Evolutionary conservation across 2,329 filamentous ascomycete genomes (phyloP), one percentile per base, ranked within the genome.

Genomic region (Biscogniauxia sp.): DNA sequence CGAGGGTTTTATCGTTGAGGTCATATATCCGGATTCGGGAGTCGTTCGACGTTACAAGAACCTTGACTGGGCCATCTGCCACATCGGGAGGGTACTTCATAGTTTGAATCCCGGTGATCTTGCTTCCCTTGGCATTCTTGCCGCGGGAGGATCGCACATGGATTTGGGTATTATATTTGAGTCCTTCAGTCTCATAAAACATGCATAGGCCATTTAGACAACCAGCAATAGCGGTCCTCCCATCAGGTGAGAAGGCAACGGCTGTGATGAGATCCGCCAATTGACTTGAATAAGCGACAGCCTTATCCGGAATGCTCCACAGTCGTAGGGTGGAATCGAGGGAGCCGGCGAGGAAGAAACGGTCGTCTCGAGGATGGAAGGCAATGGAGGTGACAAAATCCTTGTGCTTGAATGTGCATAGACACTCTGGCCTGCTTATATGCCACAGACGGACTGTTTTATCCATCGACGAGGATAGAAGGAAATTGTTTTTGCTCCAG

Each of bases 401-500:
- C 69, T 88, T 92, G 75, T 98, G 95, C 69, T 93, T 92, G 78
- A 98, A 99, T 1, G 90, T 93, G 75, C 93, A 97, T 0, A 99
- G 81, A 70, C 93, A 97, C 70, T 98, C 93, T 3, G 83, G 76
- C 56, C 94, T 84, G 72, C 86, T 94, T 64, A 95, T 83, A 75
- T 99, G 95, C 94, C 95, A 99, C 54, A 99, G 76, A 15, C 92
- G 86, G 13, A 99, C 95, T 0, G 93, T 97, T 79, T 97, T 97
- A 74, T 99, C 95, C 93, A 98, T 97, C 0, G 93, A 97, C 0
- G 93, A 96, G 3, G 94, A 97, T 17, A 99, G 81, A 26, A 99
- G 77, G 68, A 99, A 99, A 74, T 96, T 97, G 76, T 99, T 99
- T 82, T 98, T 99, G 79, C 94, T 98, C 95, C 95, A 99, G 74